Base-by-base conservation (phyloP, 1,284 basidiomycete species). In the Ceratobasidium papillatum region DNA sequence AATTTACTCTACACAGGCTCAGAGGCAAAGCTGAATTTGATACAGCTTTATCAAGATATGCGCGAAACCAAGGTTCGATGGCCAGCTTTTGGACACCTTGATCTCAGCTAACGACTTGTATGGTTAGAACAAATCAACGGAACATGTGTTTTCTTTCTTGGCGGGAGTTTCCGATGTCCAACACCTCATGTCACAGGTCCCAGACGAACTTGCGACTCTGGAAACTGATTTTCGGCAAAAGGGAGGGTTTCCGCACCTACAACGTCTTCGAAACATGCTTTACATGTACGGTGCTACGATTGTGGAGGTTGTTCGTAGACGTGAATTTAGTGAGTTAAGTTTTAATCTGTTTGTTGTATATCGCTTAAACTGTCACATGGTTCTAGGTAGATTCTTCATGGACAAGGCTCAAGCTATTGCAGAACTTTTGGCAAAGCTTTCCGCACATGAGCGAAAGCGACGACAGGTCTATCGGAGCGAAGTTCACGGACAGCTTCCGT, bases 231-330 rank as follows among this genome's bases (percentile, higher is more conserved):
- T 95, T 77, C 85, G 91, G 38, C 84, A 85, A 3, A 93, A 92
- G 82, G 94, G 91, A 58, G 93, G 92, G 65, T 99, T 99, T 82
- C 88, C 92, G 25, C 95, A 99, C 80, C 91, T 99, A 14, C 89
- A 92, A 71, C 87, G 96, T 14, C 84, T 99, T 47, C 95, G 98
- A 80, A 91, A 89, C 74, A 94, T 99, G 88, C 83, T 97, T 0
- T 96, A 95, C 80, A 95, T 94, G 0, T 99, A 99, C 81, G 94
- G 94, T 0, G 93, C 95, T 0, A 95, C 96, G 0, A 87, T 98
- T 0, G 87, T 97, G 12, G 97, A 99, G 82, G 90, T 97, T 45
- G 93, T 97, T 0, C 86, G 96, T 73, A 85, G 97, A 71, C 93
- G 93, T 77, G 94, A 97, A 80, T 98, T 97, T 81, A 86, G 92